Percentiles rank a stretch among this genome's conserved stretches.
These are phyloP conservation scores for Sutorius australiensis DNA, from an alignment of 768 basidiomycete genomes.

Conservation along the genomic window DNA sequence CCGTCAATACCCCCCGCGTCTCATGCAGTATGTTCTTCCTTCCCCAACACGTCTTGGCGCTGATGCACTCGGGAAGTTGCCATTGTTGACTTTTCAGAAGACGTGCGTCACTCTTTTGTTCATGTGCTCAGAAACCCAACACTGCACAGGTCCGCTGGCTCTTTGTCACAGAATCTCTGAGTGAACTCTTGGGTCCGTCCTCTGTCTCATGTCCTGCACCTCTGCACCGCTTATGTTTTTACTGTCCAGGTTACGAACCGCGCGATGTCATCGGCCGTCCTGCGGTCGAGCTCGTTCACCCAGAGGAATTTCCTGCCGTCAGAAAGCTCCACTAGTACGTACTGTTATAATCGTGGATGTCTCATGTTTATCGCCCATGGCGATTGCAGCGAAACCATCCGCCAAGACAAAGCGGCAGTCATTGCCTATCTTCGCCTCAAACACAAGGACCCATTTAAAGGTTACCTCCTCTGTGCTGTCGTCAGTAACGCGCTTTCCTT, in stretches of 20 bases:
- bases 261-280: constrained; percentile 65
- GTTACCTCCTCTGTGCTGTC: constrained; percentile 70
- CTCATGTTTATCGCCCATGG: not conserved
- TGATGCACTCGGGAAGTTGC: constrained; percentile 47
- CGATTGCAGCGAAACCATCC: constrained; percentile 61
- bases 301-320: constrained; percentile 69
- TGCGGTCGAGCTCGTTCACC: constrained; percentile 74
- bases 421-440: constrained; percentile 74
- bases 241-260: constrained; percentile 63
- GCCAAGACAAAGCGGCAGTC: constrained; percentile 74
- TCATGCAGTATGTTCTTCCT: constrained; percentile 65
- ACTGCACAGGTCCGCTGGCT: constrained; percentile 57
- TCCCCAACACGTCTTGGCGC: not conserved
- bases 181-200: constrained; percentile 55
- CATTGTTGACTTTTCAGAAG: constrained; percentile 76
- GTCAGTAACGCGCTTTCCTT: constrained; percentile 41
- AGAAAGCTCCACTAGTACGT: constrained; percentile 64
- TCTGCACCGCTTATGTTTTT: not conserved
- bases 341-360: not conserved
- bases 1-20: constrained; percentile 48
- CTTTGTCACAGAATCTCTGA: constrained; percentile 62
- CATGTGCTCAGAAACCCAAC: not conserved
- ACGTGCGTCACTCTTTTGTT: constrained; percentile 39
- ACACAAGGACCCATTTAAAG: constrained; percentile 76
- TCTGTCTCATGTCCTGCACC: not conserved